A percentile compares a stretch with the other conserved stretches of the same genome.
These are phyloP conservation scores for Stagonosporopsis chrysanthemi DNA, from an alignment of 2,329 filamentous ascomycete genomes.

Conservation along the genomic window DNA sequence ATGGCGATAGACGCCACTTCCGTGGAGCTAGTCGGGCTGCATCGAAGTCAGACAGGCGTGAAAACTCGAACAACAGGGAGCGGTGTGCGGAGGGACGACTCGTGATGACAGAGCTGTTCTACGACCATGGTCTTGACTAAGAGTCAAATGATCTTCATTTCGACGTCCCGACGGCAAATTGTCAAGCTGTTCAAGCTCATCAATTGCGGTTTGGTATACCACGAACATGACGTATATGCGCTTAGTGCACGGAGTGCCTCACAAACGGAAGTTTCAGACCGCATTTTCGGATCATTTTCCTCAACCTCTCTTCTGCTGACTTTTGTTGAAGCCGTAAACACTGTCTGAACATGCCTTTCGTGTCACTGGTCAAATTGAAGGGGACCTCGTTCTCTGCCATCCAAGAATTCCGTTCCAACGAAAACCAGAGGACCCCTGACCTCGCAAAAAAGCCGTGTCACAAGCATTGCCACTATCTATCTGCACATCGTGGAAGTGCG, in stretches of 20 bases:
- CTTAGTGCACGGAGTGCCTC: neutral
- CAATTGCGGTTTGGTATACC: too few species aligned
- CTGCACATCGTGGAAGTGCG: too few species aligned
- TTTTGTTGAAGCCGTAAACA: neutral
- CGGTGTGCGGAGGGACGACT: slow-evolving; percentile 1
- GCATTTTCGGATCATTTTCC: neutral
- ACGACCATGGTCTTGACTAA: neutral
- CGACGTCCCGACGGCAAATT: neutral
- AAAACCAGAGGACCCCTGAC: too few species aligned
- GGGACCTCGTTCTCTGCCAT: too few species aligned
- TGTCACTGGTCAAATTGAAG: too few species aligned
- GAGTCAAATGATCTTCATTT: neutral
- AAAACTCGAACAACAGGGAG: neutral
- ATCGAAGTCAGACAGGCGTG: neutral
- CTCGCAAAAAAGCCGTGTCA: too few species aligned
- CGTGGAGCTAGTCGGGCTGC: neutral
- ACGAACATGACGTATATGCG: neutral
- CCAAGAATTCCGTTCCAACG: too few species aligned
- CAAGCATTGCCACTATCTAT: too few species aligned
- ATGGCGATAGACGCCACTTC: slow-evolving; percentile 3
- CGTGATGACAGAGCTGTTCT: neutral
- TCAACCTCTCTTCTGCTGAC: neutral
- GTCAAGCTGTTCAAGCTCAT: too few species aligned
- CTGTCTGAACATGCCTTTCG: too few species aligned
- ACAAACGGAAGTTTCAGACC: neutral